Evolutionary conservation across 2,329 filamentous ascomycete genomes (phyloP), one percentile per base, ranked within the genome.

Genomic region (Exophiala spinifera): DNA sequence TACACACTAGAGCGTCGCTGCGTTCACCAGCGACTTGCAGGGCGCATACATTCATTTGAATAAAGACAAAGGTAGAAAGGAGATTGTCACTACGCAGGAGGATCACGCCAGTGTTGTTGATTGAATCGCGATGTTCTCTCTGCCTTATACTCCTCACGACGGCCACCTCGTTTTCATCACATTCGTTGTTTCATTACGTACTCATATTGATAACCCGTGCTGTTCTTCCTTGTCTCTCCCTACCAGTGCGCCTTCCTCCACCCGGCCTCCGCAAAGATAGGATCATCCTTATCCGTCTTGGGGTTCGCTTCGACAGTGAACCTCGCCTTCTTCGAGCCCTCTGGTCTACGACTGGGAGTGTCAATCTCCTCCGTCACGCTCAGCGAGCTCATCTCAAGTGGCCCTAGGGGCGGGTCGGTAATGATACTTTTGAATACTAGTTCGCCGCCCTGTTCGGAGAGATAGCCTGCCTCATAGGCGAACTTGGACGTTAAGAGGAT

Each of bases 391-490:
- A 11, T 33, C 23, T 25, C 42, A 20, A 23, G 34, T 51, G 10
- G 14, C 20, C 25, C 14, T 20, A 15, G 8, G 8, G 40, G 15
- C 44, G 33, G 33, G 8, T 31, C 6, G 28, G 28, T 31, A 10
- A 53, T 40, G 17, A 57, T 54, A 47, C 50, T 53, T 31, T 60
- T 40, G 34, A 60, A 60, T 3, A 51, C 19, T 5, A 60, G 3
- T 7, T 33, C 14, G 15, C 51, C 55, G 14, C 53, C 31, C 17
- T 37, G 4, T 28, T 15, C 25, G 2, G 46, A 39, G 33, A 60
- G 33, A 20, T 52, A 49, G 11, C 55, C 58, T 15, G 40, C 55
- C 31, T 57, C 43, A 23, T 55, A 55, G 10, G 45, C 40, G 6
- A 31, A 48, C 8, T 14, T 48, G 20, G 55, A 53, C 7, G 49